Evolutionary conservation across 164 flowering plant genomes (phyloP), one percentile per base, ranked within the genome.

Genomic region (Berberis vulgaris): DNA sequence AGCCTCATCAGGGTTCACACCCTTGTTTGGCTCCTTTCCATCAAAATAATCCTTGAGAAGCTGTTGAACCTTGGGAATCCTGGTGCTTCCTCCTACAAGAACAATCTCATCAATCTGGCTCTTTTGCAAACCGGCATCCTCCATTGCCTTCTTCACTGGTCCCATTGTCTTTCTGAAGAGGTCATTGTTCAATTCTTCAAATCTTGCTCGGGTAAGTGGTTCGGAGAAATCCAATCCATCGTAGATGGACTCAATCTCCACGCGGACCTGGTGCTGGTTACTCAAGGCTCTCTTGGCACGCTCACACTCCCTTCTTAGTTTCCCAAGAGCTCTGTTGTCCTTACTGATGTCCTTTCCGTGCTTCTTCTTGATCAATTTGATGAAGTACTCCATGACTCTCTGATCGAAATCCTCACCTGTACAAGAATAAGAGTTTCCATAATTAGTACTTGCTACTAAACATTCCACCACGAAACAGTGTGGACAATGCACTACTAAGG

Each of bases 1-100:
- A 45, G 84, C 84, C 58, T 81, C 83, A 62, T 80, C 83, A 1
- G 83, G 81, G 71, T 80, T 80, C 13, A 71, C 74, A 44, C 74
- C 74, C 64, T 71, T 71, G 54, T 53, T 67, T 53, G 74, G 74
- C 57, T 71, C 74, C 54, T 71, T 71, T 6, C 73, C 73, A 61
- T 70, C 73, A 61, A 70, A 66, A 39, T n/a, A 71, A 8, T 71
- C 74, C 55, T 57, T 71, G 0, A 71, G 67, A 5, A 71, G 74
- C 43, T 71, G 64, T 52, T 71, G 74, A 62, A 71, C 74, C 70
- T 66, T 71, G 44, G 74, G 74, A 71, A 71, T 71, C 47, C 74
- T 66, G 43, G 74, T 71, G 44, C 75, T 71, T 57, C 74, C 74
- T 44, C 74, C 74, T 5, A 70, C 73, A 61, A 70, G 73, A 49